These are phyloP conservation scores for Penicillium sp. DNA, from an alignment of 2,329 filamentous ascomycete genomes.

Conservation along the genomic window DNA sequence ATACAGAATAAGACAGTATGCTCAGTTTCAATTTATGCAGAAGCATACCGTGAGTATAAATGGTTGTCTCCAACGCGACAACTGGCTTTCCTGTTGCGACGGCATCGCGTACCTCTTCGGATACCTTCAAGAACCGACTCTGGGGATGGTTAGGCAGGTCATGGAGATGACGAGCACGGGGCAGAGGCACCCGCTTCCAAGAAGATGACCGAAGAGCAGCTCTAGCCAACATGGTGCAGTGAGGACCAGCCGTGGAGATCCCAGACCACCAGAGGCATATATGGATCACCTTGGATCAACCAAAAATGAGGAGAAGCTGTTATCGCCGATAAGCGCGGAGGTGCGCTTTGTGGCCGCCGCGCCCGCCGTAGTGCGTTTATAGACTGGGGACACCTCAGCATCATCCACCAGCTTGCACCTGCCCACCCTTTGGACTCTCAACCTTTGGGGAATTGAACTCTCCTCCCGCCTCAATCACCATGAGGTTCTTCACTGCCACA, in stretches of 20 bases:
- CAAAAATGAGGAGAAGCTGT: constrained; percentile 28
- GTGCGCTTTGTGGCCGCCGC: constrained; percentile 38
- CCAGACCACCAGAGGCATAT: no score
- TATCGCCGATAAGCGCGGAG: constrained; percentile 31
- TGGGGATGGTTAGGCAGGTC: constrained; percentile 35
- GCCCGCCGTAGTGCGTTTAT: constrained; percentile 33
- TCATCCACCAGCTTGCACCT: constrained; percentile 24
- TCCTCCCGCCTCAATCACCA: constrained; percentile 37
- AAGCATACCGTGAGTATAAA: constrained; percentile 85
- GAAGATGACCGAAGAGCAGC: constrained; percentile 25
- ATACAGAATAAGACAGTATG: background rate
- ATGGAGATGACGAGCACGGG: constrained; percentile 31
- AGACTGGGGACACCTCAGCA: constrained; percentile 43
- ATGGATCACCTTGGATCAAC: no score
- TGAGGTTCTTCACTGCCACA: constrained; percentile 46
- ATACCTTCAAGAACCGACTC: constrained; percentile 67
- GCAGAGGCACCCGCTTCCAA: constrained; percentile 19
- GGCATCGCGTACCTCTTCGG: constrained; percentile 81
- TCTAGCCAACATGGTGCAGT: constrained; percentile 25
- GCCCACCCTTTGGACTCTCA: constrained; percentile 17
- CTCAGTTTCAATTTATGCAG: no score
- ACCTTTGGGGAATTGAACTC: constrained; percentile 23
- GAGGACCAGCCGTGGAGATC: background rate
- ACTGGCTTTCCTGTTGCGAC: constrained; percentile 76
- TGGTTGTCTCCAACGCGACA: constrained; percentile 92